Conservation (phyloP, 805 yeast species). For the Pichia occidentalis region DNA sequence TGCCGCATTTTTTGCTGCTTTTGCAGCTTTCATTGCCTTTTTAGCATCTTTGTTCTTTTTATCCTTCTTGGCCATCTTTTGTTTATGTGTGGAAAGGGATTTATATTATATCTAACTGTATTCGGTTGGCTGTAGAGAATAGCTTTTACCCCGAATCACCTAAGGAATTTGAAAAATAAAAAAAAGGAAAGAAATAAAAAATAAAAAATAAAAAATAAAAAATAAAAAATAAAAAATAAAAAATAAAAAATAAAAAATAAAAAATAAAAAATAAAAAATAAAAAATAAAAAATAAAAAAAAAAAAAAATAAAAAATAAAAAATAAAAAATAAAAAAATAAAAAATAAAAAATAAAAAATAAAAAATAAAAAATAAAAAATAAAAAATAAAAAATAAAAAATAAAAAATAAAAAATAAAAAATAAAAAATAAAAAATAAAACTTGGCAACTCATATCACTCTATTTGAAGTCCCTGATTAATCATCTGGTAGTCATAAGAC, state of each 20-base stretch:
- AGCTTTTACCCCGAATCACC: too few species aligned
- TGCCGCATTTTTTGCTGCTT: slow-evolving; percentile 64
- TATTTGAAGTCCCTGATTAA: too few species aligned
- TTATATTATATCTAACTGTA: too few species aligned
- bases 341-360: not conserved
- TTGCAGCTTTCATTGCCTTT: slow-evolving; percentile 80
- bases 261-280: not conserved
- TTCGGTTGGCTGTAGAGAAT: too few species aligned
- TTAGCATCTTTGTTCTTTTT: slow-evolving; percentile 87
- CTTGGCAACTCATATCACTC: too few species aligned
- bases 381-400: not conserved
- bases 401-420: too few species aligned
- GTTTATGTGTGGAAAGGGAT: too few species aligned
- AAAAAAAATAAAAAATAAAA: not conserved
- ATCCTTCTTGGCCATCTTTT: slow-evolving; percentile 76
- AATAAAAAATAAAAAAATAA: not conserved
- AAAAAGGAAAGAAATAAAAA: not conserved
- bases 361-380: not conserved
- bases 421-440: too few species aligned
- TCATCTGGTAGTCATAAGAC: too few species aligned
- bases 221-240: not conserved
- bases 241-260: slow-evolving; percentile 1
- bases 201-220: not conserved
- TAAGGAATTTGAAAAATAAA: not conserved
- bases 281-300: not conserved